Conservation (phyloP, 192 early-diverging fungal genomes). For the Coemansia sp. region DNA sequence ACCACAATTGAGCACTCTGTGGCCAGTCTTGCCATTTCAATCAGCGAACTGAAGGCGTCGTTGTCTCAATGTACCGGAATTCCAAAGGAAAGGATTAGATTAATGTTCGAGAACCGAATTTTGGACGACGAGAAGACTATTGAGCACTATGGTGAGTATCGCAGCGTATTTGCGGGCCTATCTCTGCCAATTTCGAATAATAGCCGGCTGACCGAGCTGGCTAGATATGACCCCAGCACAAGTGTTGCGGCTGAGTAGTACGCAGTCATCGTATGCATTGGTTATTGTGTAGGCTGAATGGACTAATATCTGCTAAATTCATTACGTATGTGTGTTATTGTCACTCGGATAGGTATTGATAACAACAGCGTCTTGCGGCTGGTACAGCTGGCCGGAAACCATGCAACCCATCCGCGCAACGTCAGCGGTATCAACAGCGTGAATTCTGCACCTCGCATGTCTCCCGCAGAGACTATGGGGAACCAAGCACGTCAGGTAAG, state of each 20-base stretch:
- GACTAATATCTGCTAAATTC: background rate
- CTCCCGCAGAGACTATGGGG: slow-evolving; percentile 1
- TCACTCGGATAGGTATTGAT: slow-evolving; percentile 19
- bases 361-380: slow-evolving; percentile 21
- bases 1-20: slow-evolving; percentile 23
- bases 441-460: slow-evolving; percentile 12
- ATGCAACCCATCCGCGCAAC: slow-evolving; percentile 12
- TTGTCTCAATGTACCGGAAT: slow-evolving; percentile 32
- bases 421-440: slow-evolving; percentile 28
- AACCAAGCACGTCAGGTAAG: slow-evolving; percentile 47
- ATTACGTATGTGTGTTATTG: background rate
- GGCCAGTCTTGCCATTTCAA: background rate
- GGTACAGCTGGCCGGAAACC: slow-evolving; percentile 35
- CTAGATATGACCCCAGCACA: background rate
- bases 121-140: slow-evolving; percentile 38
- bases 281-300: background rate
- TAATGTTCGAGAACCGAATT: slow-evolving; percentile 39
- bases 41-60: slow-evolving; percentile 32
- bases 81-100: slow-evolving; percentile 36
- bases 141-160: slow-evolving; percentile 40
- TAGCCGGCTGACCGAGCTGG: background rate
- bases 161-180: no score
- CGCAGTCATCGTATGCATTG: background rate
- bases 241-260: background rate
- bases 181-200: background rate